These are phyloP conservation scores for Spathaspora boniae DNA, from an alignment of 805 yeast genomes.

Conservation along the genomic window DNA sequence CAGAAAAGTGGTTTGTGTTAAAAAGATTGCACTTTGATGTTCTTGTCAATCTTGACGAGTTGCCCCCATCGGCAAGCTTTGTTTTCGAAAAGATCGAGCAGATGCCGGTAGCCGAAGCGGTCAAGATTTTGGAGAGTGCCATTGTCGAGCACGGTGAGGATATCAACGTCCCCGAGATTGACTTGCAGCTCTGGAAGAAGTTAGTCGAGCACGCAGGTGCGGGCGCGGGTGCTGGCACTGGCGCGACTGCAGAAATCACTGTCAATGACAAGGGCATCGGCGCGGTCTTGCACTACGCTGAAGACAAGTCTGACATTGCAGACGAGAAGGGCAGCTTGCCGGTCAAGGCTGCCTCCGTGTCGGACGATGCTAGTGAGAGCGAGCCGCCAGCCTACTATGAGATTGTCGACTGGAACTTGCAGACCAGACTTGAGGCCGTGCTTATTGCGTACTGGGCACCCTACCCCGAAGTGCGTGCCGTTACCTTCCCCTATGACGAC, in stretches of 20 bases:
- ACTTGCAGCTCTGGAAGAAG: conserved; percentile 22
- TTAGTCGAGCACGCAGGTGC: conserved; percentile 9
- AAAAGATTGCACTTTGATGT: conserved; percentile 23
- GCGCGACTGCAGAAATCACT: neutral
- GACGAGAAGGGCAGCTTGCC: neutral
- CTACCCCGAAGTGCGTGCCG: conserved; percentile 30
- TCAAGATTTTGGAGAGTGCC: conserved; percentile 25
- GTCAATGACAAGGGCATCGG: no score
- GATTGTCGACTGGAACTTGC: conserved; percentile 15
- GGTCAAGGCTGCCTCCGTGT: neutral
- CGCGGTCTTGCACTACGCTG: neutral
- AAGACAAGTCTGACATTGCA: conserved; percentile 1
- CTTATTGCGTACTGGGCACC: conserved; percentile 32
- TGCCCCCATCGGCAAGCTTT: conserved; percentile 26
- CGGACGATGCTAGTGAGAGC: conserved; percentile 4
- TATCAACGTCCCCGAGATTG: conserved; percentile 29
- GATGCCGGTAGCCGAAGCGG: conserved; percentile 19
- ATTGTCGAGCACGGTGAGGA: conserved; percentile 28
- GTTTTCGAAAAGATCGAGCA: conserved; percentile 29
- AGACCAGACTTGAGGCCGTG: conserved; percentile 40
- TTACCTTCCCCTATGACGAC: conserved; percentile 32
- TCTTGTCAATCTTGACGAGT: conserved; percentile 24
- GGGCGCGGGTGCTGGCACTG: neutral
- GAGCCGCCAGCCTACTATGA: conserved; percentile 2
- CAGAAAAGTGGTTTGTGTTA: conserved; percentile 26